Evolutionary conservation across 108 stramenopile species (phyloP).

Genomic region (Skeletonema tropicum): DNA sequence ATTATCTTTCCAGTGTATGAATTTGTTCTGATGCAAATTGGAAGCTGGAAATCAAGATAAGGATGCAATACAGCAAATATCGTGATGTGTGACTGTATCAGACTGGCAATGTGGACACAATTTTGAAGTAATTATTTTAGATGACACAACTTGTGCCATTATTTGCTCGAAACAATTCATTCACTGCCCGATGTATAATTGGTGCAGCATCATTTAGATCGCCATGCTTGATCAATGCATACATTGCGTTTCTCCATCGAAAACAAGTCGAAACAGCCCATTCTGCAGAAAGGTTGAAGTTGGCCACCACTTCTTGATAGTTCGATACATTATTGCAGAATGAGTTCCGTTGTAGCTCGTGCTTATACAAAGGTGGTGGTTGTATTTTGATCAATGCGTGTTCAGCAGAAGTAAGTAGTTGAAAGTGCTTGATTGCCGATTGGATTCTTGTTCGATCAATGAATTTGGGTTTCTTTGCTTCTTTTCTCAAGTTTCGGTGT

Average conservation of each 20-base stretch:
- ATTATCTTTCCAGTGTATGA: constrained; percentile 93
- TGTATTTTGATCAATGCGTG: background rate
- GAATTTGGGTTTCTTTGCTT: background rate
- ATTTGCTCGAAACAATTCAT: constrained; percentile 3
- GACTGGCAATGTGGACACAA: background rate
- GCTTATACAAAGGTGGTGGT: background rate
- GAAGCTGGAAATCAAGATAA: constrained; percentile 18
- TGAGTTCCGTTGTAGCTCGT: background rate
- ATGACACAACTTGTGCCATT: background rate
- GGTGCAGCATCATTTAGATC: background rate
- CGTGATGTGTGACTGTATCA: background rate
- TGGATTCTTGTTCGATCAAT: background rate
- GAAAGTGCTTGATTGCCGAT: background rate
- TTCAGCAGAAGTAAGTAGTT: background rate
- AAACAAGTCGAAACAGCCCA: background rate
- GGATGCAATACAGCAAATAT: background rate
- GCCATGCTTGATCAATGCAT: background rate
- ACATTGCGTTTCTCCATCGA: background rate
- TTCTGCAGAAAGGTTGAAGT: background rate
- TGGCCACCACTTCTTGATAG: background rate
- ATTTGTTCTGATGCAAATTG: constrained; percentile 61
- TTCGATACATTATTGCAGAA: constrained; percentile 1
- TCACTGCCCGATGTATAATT: background rate
- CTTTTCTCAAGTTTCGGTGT: background rate
- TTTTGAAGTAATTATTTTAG: background rate